A percentile compares a stretch with the other conserved stretches of the same genome.
These are phyloP conservation scores for Polymyxa betae DNA, from an alignment of 208 protist genomes.

Conservation along the genomic window DNA sequence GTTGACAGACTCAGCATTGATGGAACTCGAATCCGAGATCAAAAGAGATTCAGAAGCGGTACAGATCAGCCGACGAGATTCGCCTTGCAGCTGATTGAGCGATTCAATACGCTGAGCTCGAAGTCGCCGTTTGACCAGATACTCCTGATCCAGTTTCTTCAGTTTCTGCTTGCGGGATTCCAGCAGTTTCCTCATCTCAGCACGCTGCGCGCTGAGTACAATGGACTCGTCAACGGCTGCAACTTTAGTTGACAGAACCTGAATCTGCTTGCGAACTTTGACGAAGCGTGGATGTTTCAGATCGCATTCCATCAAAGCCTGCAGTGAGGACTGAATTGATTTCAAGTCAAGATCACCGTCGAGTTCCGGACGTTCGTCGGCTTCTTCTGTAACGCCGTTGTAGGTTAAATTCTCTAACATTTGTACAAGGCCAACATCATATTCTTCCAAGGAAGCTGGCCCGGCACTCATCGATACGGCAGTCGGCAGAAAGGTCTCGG, in stretches of 20 bases:
- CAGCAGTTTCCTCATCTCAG: background rate
- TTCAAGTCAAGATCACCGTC: background rate
- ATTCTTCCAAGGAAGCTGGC: background rate
- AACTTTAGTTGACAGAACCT: too few relatives aligned
- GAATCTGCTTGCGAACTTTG: background rate
- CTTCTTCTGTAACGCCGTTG: background rate
- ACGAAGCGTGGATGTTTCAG: background rate
- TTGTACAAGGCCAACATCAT: background rate
- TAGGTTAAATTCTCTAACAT: background rate
- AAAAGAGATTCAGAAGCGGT: background rate
- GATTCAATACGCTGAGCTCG: conserved; percentile 6
- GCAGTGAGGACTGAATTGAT: background rate
- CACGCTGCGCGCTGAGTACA: background rate
- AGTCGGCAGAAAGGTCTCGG: too few relatives aligned
- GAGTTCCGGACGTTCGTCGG: background rate
- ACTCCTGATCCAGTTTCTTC: conserved; percentile 42
- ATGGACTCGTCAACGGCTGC: background rate
- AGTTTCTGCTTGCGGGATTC: conserved; percentile 9
- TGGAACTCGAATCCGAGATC: background rate
- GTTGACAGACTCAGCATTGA: background rate
- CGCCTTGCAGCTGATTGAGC: background rate
- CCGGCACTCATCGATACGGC: too few relatives aligned
- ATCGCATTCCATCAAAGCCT: background rate
- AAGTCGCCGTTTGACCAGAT: background rate
- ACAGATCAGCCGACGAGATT: conserved; percentile 26